Evolutionary conservation across 768 basidiomycete species (phyloP).

Genomic region (Suillus bovinus): DNA sequence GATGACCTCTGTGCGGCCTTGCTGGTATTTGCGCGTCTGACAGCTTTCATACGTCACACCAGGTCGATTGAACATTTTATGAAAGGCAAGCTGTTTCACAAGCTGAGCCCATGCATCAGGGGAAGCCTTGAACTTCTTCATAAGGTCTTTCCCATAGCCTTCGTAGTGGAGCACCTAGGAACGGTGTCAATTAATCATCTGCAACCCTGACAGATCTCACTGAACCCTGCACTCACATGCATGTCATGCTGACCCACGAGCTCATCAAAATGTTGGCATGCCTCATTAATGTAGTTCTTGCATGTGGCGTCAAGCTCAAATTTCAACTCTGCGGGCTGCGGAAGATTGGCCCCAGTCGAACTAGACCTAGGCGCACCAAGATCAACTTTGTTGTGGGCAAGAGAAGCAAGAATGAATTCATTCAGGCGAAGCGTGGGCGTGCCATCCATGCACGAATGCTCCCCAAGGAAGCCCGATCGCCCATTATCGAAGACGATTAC

Average conservation of each 20-base stretch:
- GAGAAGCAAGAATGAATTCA: slow-evolving; percentile 83
- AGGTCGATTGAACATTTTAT: slow-evolving; percentile 75
- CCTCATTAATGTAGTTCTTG: slow-evolving; percentile 50
- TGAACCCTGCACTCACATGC: slow-evolving; percentile 44
- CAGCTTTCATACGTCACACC: slow-evolving; percentile 91
- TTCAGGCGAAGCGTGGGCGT: slow-evolving; percentile 95
- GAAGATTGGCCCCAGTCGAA: slow-evolving; percentile 42
- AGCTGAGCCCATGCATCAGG: slow-evolving; percentile 97
- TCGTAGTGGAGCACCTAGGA: slow-evolving; percentile 76
- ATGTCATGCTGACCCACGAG: slow-evolving; percentile 81
- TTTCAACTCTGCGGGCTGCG: slow-evolving; percentile 61
- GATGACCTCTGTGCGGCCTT: slow-evolving; percentile 94
- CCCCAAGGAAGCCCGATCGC: slow-evolving; percentile 89
- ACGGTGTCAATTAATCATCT: background rate
- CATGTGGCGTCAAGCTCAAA: slow-evolving; percentile 67
- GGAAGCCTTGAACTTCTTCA: slow-evolving; percentile 80
- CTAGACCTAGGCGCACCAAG: slow-evolving; percentile 55
- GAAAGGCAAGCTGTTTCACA: slow-evolving; percentile 94
- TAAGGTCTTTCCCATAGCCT: slow-evolving; percentile 84
- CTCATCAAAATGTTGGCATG: slow-evolving; percentile 70
- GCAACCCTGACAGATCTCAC: background rate
- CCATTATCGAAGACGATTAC: slow-evolving; percentile 96
- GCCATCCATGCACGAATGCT: slow-evolving; percentile 90
- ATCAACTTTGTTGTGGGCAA: slow-evolving; percentile 73
- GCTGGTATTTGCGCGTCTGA: slow-evolving; percentile 90